Conservation (phyloP, 78 protist species). For the Planoprotostelium fungivorum region DNA sequence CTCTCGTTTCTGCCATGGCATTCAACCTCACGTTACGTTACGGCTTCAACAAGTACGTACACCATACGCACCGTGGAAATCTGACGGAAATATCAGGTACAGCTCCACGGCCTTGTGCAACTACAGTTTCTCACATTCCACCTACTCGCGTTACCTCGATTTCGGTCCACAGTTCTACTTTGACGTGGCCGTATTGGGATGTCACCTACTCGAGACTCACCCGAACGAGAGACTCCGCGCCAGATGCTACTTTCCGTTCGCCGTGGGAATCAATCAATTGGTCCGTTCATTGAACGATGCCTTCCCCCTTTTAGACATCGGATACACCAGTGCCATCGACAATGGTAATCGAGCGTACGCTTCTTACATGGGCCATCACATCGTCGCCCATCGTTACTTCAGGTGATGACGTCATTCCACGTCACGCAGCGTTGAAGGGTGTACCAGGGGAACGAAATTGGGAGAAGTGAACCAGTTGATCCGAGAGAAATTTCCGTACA, state of each 20-base stretch:
- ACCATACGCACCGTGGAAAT: neutral
- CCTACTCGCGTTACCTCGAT: neutral
- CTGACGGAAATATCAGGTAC: neutral
- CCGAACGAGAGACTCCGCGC: neutral
- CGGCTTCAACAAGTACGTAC: neutral
- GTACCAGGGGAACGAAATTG: too few species aligned
- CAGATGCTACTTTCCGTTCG: neutral
- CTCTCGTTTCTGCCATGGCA: neutral
- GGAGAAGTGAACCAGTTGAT: too few species aligned
- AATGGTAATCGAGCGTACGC: neutral
- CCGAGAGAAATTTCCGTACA: too few species aligned
- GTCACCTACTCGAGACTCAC: neutral
- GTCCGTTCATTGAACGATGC: neutral
- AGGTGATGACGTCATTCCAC: too few species aligned
- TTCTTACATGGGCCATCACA: neutral
- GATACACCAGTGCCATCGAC: neutral
- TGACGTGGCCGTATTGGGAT: neutral
- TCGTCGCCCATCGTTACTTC: neutral
- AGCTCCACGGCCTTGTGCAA: neutral
- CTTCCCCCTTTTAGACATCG: neutral
- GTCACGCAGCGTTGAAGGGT: too few species aligned
- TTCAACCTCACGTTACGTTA: neutral
- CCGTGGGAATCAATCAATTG: neutral
- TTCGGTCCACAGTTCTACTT: neutral
- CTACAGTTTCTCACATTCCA: neutral